A percentile compares a stretch with the other conserved stretches of the same genome.
Evolutionary conservation across 192 early-diverging fungal species (phyloP).

Genomic region (Allomyces arbusculus): DNA sequence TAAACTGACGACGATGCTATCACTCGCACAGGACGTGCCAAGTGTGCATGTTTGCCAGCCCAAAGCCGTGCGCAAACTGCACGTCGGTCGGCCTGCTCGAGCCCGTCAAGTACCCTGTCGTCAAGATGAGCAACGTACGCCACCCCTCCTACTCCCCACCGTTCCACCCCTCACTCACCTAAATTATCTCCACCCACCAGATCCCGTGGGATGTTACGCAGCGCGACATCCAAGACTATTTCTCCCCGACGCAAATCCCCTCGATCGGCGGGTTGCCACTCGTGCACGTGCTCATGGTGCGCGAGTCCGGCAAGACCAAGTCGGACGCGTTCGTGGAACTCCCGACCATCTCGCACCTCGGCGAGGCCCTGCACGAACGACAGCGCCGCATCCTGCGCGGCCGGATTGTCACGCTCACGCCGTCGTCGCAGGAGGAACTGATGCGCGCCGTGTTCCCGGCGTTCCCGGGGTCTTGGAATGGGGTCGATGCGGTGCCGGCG

Average conservation of each 20-base stretch:
- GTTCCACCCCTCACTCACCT: neutral
- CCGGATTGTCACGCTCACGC: conserved; percentile 9
- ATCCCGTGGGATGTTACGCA: conserved; percentile 15
- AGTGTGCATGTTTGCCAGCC: too few relatives aligned
- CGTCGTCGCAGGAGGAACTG: conserved; percentile 15
- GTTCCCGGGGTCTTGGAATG: neutral
- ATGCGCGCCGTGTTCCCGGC: conserved; percentile 13
- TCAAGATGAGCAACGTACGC: conserved; percentile 10
- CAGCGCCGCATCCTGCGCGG: conserved; percentile 11
- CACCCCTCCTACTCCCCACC: neutral
- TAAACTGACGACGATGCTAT: too few relatives aligned
- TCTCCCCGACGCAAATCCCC: conserved; percentile 6
- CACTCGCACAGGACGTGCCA: too few relatives aligned
- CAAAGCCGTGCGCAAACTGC: too few relatives aligned
- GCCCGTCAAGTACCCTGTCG: conserved; percentile 6
- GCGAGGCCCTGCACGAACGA: conserved; percentile 10
- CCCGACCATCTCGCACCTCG: conserved; percentile 12
- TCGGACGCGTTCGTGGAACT: conserved; percentile 22
- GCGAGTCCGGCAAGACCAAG: conserved; percentile 16
- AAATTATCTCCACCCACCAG: neutral
- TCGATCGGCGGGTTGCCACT: neutral
- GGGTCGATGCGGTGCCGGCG: neutral
- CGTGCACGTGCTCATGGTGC: conserved; percentile 21
- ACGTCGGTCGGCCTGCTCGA: too few relatives aligned
- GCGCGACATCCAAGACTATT: conserved; percentile 13